Evolutionary conservation across 768 basidiomycete species (phyloP).

Genomic region (Tylopilus sp.): DNA sequence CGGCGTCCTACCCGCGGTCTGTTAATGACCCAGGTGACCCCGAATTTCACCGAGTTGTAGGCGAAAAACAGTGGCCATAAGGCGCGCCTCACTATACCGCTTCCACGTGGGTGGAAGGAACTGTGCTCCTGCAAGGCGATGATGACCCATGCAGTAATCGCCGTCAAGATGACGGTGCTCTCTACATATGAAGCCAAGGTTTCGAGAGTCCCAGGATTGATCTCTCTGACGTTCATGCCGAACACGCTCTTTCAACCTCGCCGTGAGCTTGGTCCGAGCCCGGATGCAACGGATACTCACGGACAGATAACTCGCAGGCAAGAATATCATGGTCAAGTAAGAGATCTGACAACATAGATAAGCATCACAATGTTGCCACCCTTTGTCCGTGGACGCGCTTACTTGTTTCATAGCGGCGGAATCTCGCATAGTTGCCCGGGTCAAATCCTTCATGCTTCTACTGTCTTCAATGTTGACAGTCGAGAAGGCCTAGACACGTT

Average conservation of each 20-base stretch:
- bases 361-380: background rate
- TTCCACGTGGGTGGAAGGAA: constrained; percentile 15
- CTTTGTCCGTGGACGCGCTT: background rate
- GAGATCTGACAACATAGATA: constrained; percentile 38
- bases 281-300: constrained; percentile 14
- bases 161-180: constrained; percentile 48
- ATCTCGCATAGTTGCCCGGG: constrained; percentile 39
- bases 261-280: background rate
- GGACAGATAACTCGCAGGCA: constrained; percentile 48
- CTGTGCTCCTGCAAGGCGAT: constrained; percentile 44
- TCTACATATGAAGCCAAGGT: constrained; percentile 38
- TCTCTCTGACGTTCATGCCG: constrained; percentile 30
- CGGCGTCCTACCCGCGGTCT: too few relatives aligned
- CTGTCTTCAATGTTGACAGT: constrained; percentile 9
- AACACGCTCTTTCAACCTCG: constrained; percentile 29
- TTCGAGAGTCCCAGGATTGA: too few relatives aligned
- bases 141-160: constrained; percentile 52
- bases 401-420: constrained; percentile 39
- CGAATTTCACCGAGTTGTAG: too few relatives aligned
- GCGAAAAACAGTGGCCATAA: constrained; percentile 20
- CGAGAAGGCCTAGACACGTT: constrained; percentile 37
- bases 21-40: too few relatives aligned
- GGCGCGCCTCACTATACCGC: constrained; percentile 7
- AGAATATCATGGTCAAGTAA: constrained; percentile 59
- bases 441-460: too few relatives aligned